Base-by-base conservation (phyloP, 441 rosid species). In the Adansonia grandidieri region DNA sequence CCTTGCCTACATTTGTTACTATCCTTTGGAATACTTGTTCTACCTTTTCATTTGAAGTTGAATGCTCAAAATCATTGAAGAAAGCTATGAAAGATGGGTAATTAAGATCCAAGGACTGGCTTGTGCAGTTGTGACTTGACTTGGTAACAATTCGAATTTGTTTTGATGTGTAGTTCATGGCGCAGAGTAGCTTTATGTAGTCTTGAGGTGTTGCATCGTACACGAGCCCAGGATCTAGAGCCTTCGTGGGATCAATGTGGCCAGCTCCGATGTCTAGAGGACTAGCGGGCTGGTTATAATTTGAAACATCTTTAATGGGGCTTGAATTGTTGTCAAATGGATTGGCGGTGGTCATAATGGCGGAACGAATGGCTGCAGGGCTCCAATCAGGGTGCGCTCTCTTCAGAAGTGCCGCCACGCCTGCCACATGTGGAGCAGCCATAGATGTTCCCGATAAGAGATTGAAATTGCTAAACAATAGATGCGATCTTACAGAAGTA, bases 1-100 rank as follows among this genome's bases (percentile, higher is more conserved):
- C 82, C 15, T 83, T 79, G 54, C 86, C 89, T 37, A 85, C 87
- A 42, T 85, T 86, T 1, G 87, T 86, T 19, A 85, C 83, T 4
- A 79, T 85, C 80, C 85, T 86, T 37, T 24, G 58, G 50, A 87
- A 83, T 60, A 76, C 79, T 76, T 77, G 74, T 37, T 37, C 79
- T 50, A 61, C 78, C 4, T 53, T 78, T 57, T 75, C 79, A 67
- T 74, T 77, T 0, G 85, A 42, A n/a, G 58, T 47, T 7, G 79
- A 77, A n/a, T 45, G 78, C 6, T 65, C 37, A 8, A 54, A 69
- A 7, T 3, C 42, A 37, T 37, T 37, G 42, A 37, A 84, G 77
- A 75, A 78, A 86, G 85, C 85, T 22, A 85, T 82, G 65, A 87
- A 82, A 28, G 85, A 85, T 1, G 81, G 84, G 64, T 78, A 80